Evolutionary conservation across 169 alveolate species (phyloP), one percentile per base, ranked within the genome.

Genomic region (Plasmodium cynomolgi): DNA sequence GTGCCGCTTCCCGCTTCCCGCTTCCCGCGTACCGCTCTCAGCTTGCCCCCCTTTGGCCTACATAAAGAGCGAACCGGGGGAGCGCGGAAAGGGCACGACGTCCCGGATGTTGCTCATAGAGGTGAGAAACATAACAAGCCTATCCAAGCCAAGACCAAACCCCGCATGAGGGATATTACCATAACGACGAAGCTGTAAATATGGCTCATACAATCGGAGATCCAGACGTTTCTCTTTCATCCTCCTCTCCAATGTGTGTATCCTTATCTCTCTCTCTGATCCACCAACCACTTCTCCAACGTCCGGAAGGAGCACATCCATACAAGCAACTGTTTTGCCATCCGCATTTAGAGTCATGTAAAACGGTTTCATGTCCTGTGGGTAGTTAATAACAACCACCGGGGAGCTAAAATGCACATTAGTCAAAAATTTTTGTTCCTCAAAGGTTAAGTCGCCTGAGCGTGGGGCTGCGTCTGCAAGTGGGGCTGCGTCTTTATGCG

Each of bases 111-210:
- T 99, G 58, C 98, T 99, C 29, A 98, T 97, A 34, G 99, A 99
- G 50, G 99, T 98, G 37, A 98, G 96, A 96, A 98, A 97, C 99
- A 99, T 98, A 47, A 99, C 97, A 20, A 99, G 95, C 82, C 99
- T 97, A 96, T 99, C 99, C 81, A 98, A 97, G 62, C 99, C 99
- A 29, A 99, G 97, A 17, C 99, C 99, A 92, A 99, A 99, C 56
- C 99, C 99, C 26, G 99, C 97, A 83, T 99, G 99, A 47, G 99
- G 99, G 41, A 98, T 98, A 58, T 99, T 96, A 41, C 99, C 99
- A 95, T 97, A 98, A 96, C 97, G 97, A 93, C 99, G 97, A 79
- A 98, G 96, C 71, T 98, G 98, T 74, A 97, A 71, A 96, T 98
- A 98, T 95, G 99, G 95, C 81, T 97, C 97, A 93, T 98, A 98